Conservation (phyloP, 768 basidiomycete genomes). For the Termitomyces sp. region DNA sequence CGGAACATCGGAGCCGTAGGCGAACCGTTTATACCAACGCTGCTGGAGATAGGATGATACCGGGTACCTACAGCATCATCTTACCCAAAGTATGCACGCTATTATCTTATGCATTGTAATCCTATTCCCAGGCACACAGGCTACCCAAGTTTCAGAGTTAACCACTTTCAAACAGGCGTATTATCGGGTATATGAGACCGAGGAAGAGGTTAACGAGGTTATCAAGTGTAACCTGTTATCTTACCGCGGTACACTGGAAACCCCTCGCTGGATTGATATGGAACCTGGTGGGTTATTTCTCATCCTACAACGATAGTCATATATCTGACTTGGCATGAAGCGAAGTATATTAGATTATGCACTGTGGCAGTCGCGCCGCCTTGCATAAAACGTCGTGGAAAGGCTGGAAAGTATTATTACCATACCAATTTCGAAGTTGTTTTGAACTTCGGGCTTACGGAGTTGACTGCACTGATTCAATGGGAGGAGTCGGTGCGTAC, state of each 20-base stretch:
- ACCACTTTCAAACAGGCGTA: conserved; percentile 16
- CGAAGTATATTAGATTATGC: conserved; percentile 15
- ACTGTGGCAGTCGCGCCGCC: conserved; percentile 13
- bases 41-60: conserved; percentile 5
- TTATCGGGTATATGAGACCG: background rate
- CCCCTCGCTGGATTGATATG: conserved; percentile 19
- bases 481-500: conserved; percentile 45
- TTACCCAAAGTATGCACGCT: conserved; percentile 17
- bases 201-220: background rate
- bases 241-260: conserved; percentile 9
- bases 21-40: conserved; percentile 4
- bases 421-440: conserved; percentile 33
- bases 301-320: background rate
- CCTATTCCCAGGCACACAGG: conserved; percentile 16
- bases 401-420: conserved; percentile 19
- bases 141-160: conserved; percentile 27
- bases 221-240: conserved; percentile 10
- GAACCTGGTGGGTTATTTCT: conserved; percentile 13
- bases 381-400: background rate
- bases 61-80: conserved; percentile 19
- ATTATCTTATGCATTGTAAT: background rate
- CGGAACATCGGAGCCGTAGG: conserved; percentile 7
- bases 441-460: conserved; percentile 47
- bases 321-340: background rate
- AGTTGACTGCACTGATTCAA: conserved; percentile 44